phyloP scores from a whole-genome alignment of 148 eudicot genomes.

The Camellia sinensis region DNA sequence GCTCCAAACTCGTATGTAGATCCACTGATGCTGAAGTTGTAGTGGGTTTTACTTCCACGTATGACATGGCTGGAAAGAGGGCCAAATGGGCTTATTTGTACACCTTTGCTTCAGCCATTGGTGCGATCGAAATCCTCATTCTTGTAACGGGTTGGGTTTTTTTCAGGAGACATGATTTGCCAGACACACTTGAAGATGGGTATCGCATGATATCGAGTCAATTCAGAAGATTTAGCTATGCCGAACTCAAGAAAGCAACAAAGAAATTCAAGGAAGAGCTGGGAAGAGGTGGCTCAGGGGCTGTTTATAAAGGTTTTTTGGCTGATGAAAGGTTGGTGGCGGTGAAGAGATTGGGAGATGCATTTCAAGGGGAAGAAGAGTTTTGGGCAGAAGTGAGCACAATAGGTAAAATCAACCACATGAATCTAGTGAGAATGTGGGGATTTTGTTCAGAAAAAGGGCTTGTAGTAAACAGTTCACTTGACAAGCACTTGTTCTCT shows the following conservation, averaged over 20 bases:
- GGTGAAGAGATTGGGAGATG: conserved; percentile 51
- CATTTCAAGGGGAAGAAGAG: conserved; percentile 52
- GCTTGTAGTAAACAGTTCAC: conserved; percentile 45
- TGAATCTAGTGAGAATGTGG: conserved; percentile 67
- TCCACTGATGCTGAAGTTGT: conserved; percentile 10
- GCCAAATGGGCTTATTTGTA: conserved; percentile 51
- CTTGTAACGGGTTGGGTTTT: conserved; percentile 39
- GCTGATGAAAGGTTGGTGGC: conserved; percentile 48
- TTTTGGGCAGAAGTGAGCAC: conserved; percentile 70
- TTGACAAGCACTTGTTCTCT: conserved; percentile 48
- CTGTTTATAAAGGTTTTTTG: conserved; percentile 51
- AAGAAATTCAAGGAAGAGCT: conserved; percentile 39
- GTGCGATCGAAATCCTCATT: conserved; percentile 37
- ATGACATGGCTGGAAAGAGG: conserved; percentile 21
- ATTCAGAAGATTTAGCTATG: conserved; percentile 53
- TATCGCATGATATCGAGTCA: conserved; percentile 49
- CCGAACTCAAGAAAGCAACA: conserved; percentile 49
- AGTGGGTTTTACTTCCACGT: conserved; percentile 16
- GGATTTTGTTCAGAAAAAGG: conserved; percentile 58
- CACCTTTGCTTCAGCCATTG: conserved; percentile 39
- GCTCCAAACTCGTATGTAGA: conserved; percentile 25
- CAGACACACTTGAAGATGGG: conserved; percentile 49
- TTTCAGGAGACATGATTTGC: conserved; percentile 35
- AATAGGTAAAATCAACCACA: conserved; percentile 60
- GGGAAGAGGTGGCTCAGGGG: conserved; percentile 58